These are phyloP conservation scores for Kluyveromyces aestuarii DNA, from an alignment of 805 yeast genomes.

Conservation along the genomic window DNA sequence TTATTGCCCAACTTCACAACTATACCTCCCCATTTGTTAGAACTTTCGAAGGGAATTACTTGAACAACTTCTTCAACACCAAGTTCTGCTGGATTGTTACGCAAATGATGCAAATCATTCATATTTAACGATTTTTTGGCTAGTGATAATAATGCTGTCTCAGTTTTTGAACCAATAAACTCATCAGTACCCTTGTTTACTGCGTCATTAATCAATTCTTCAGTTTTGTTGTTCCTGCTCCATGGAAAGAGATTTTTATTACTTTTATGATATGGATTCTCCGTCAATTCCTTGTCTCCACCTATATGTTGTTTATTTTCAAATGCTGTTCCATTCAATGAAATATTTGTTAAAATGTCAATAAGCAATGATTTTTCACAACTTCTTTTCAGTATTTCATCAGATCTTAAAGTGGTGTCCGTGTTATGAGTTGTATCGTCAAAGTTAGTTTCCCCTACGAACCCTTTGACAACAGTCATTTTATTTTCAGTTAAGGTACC, in stretches of 20 bases:
- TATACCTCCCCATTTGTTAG: conserved; percentile 87
- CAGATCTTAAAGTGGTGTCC: conserved; percentile 4
- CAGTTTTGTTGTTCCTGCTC: conserved; percentile 9
- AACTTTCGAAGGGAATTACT: conserved; percentile 82
- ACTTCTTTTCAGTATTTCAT: conserved; percentile 3
- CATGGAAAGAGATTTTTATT: conserved; percentile 5
- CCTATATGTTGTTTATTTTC: conserved; percentile 42
- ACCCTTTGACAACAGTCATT: conserved; percentile 83
- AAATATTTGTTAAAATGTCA: conserved; percentile 46
- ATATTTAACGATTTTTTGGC: conserved; percentile 50
- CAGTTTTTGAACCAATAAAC: conserved; percentile 89
- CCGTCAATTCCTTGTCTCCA: conserved; percentile 10
- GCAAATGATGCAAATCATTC: conserved; percentile 39
- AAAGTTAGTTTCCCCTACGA: conserved; percentile 50
- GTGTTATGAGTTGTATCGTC: conserved; percentile 35
- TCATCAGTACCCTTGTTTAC: conserved; percentile 37
- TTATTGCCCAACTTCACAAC: conserved; percentile 42
- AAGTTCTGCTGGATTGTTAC: conserved; percentile 27
- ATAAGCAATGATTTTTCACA: conserved; percentile 10
- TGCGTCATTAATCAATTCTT: conserved; percentile 10
- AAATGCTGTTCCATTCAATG: conserved; percentile 83
- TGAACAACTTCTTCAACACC: conserved; percentile 44
- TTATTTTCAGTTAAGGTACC: conserved; percentile 92
- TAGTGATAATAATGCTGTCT: conserved; percentile 70
- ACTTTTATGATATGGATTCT: conserved; percentile 22